Base-by-base conservation (phyloP, 2,329 filamentous ascomycete species). In the Aspergillus terreus region DNA sequence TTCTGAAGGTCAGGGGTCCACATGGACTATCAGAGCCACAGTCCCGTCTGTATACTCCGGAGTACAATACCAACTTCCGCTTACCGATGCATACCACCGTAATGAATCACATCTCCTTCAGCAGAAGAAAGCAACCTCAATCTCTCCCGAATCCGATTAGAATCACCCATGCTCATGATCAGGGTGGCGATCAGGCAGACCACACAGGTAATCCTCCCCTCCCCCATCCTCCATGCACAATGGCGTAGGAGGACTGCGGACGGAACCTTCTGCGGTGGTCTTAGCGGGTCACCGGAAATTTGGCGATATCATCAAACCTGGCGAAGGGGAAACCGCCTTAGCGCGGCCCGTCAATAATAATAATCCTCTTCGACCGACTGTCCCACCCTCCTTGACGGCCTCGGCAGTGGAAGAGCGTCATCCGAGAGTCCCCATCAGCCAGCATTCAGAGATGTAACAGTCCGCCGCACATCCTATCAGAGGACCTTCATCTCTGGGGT, bases 201-300 rank as follows among this genome's bases (percentile, higher is more conserved):
- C 41, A 21, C 12, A 23, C 33, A 33, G 36, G 50, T 38, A 52
- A 47, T 47, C 38, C 23, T 46, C 12, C 50, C 46, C 32, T 41
- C 42, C 21, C 30, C 23, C 19, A 43, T 10, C n/a, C 25, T 33
- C 45, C 36, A 52, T 59, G 55, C 57, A 59, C 50, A 52, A 55
- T 55, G 50, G 57, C 54, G 57, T 57, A 54, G 55, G 55, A 46
- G 40, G 40, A 42, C 15, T 6, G 35, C 35, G 14, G 35, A 38
- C 35, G 49, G 27, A 30, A 30, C 27, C 27, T 30, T 30, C 7
- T 30, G 6, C 10, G 27, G 40, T 42, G 40, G 40, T 42, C 40
- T 42, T 42, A 40, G 43, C 46, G 46, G 49, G 51, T 45, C 53
- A 50, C 52, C 54, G 54, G 54, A 52, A 44, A 56, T 50, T 52